Base-by-base conservation (phyloP, 306 rosid species). In the Nissolia schottii region DNA sequence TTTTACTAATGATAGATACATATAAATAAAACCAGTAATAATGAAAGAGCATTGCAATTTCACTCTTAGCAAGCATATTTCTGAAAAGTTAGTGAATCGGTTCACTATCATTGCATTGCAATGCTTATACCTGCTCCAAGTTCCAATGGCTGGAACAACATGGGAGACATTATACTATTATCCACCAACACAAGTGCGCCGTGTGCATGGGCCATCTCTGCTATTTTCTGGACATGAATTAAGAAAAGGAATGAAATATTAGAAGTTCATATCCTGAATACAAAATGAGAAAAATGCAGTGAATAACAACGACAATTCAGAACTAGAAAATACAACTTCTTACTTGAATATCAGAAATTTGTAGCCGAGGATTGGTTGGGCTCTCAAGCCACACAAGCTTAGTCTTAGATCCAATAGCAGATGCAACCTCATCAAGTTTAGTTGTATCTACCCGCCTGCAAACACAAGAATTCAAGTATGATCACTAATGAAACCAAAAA, bases 351-450 rank as follows among this genome's bases (percentile, higher is more conserved):
- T 94, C 88, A 60, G 85, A 86, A 70, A 94, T 80, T 64, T 78
- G 92, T 76, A 68, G 67, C 25, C 94, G 93, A 60, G 98, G 97
- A 78, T 94, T 91, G 73, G 98, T 89, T 35, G 97, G 97, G 81
- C 92, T 91, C 90, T 94, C 98, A 74, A 87, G 79, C 98, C 98
- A 89, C 81, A 94, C 92, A 76, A 89, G 97, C 91, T 91, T 94
- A 7, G 96, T 91, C 79, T 13, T 28, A 55, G 91, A 89, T 56
- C 96, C 91, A 82, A 94, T 83, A 27, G 95, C 88, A 70, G 89
- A 83, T 76, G 94, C 90, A 67, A 89, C 91, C 83, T 87, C 98
- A 79, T 89, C 84, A 73, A 94, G 78, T 74, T 91, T 85, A 76
- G 79, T 25, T 68, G 97, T 87, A 76, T 94, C 87, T 62, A 91